A percentile compares a stretch with the other conserved stretches of the same genome.
Evolutionary conservation across 148 eudicot species (phyloP).

Genomic region (Nepenthes mirabilis): DNA sequence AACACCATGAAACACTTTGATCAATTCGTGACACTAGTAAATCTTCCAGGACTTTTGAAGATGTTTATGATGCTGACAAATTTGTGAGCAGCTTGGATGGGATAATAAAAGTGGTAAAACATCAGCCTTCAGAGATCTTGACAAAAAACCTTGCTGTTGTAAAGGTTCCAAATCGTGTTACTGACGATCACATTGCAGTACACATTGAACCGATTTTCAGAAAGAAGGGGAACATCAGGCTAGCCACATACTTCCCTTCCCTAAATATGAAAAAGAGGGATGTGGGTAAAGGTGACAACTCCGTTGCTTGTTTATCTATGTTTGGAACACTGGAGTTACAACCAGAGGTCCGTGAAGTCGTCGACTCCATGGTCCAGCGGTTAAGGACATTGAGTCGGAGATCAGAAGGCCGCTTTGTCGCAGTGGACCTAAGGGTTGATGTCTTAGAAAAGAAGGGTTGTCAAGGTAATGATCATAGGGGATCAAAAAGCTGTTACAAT

Average conservation of each 20-base stretch:
- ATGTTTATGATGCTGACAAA: constrained; percentile 66
- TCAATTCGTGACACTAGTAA: background rate
- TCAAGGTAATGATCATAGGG: constrained; percentile 25
- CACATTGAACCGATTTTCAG: constrained; percentile 51
- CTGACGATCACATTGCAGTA: constrained; percentile 52
- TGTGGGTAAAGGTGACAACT: constrained; percentile 22
- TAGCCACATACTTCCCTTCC: constrained; percentile 82
- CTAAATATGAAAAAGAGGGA: constrained; percentile 58
- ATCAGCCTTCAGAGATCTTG: constrained; percentile 46
- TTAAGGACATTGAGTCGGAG: constrained; percentile 67
- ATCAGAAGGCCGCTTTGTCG: constrained; percentile 67
- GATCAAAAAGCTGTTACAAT: constrained; percentile 64
- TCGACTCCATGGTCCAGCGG: constrained; percentile 73
- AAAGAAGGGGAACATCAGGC: constrained; percentile 68
- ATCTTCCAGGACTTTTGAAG: constrained; percentile 63
- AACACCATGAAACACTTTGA: no score
- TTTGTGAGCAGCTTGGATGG: constrained; percentile 71
- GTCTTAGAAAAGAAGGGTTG: constrained; percentile 76
- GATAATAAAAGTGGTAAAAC: constrained; percentile 62
- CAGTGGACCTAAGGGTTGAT: constrained; percentile 79
- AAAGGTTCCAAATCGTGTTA: constrained; percentile 75
- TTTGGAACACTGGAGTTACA: constrained; percentile 71
- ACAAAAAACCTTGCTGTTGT: constrained; percentile 61
- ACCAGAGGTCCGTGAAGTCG: constrained; percentile 65
- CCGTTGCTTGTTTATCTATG: constrained; percentile 80